Base-by-base conservation (phyloP, 2,329 filamentous ascomycete species). In the Orbilia javanica region DNA sequence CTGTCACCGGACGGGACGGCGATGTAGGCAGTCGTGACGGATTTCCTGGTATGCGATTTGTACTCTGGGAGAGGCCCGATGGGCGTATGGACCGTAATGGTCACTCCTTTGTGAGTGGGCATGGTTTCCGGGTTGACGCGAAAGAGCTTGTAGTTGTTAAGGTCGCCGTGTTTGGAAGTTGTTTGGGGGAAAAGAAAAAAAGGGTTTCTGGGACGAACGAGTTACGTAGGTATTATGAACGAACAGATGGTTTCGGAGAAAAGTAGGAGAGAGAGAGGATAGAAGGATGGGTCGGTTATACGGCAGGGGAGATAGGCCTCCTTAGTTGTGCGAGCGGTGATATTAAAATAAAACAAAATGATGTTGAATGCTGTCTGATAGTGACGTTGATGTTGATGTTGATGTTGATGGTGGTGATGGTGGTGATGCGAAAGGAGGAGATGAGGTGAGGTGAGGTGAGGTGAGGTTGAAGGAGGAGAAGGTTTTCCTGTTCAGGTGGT, bases 31-130 rank as follows among this genome's bases (percentile, higher is more conserved):
- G 94, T 97, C 86, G 99, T 97, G 83, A 96, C 92, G 79, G 93
- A 94, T 80, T 93, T 89, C 82, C 97, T 93, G 84, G 94, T 96
- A 86, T 98, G 95, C 82, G 98, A 92, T 82, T 94, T 95, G 86
- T 97, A 91, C 86, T 99, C 96, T 79, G 94, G 88, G 81, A 99
- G 90, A 81, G 96, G 94, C 52, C 90, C 90, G 81, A 80, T 81
- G n/a, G 81, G 89, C 52, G 89, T 90, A 86, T 99, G 96, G 84
- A 98, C 96, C 88, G 93, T 97, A 84, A 98, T 95, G 82, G 96
- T 95, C 86, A 99, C 94, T 86, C 96, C 96, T 88, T 98, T 97
- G 87, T 98, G 99, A 90, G 94, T 98, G 87, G 96, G 96, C 96
- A 92, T 92, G 42, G 31, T 73, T 53, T 31, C 25, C 27, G n/a